Evolutionary conservation across 192 early-diverging fungal genomes (phyloP).

Genomic region (Backusella mclennaniae): DNA sequence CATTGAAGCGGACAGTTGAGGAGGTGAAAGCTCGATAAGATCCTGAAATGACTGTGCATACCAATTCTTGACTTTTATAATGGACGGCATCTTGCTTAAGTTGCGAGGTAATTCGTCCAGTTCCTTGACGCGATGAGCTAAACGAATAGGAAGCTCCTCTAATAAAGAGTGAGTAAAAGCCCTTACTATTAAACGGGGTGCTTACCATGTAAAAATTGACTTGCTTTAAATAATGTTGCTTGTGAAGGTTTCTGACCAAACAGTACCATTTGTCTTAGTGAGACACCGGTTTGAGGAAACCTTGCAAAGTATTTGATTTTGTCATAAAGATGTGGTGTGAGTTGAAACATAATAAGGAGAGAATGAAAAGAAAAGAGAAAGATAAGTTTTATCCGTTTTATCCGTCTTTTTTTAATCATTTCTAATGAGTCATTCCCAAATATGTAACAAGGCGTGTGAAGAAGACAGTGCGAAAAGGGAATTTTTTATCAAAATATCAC

Average conservation of each 20-base stretch:
- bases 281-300: constrained; percentile 91
- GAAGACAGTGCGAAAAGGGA: neutral
- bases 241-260: constrained; percentile 81
- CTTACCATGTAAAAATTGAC: constrained; percentile 70
- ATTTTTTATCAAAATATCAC: neutral
- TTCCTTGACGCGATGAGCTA: constrained; percentile 94
- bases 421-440: neutral
- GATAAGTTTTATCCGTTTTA: neutral
- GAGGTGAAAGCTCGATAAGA: constrained; percentile 1
- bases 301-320: constrained; percentile 78
- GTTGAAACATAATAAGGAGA: constrained; percentile 36
- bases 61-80: constrained; percentile 91
- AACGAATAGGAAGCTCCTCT: constrained; percentile 90
- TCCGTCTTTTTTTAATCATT: neutral
- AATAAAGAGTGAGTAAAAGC: too few species aligned
- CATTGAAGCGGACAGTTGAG: constrained; percentile 7
- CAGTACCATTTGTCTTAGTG: constrained; percentile 92
- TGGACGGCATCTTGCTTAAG: constrained; percentile 87
- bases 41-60: constrained; percentile 87
- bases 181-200: too few species aligned
- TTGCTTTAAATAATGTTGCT: constrained; percentile 70
- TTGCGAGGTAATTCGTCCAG: constrained; percentile 86
- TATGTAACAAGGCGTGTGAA: neutral
- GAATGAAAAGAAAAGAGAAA: neutral
- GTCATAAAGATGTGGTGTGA: constrained; percentile 61